Evolutionary conservation across 805 yeast genomes (phyloP).

Genomic region (Huiozyma naganishii): DNA sequence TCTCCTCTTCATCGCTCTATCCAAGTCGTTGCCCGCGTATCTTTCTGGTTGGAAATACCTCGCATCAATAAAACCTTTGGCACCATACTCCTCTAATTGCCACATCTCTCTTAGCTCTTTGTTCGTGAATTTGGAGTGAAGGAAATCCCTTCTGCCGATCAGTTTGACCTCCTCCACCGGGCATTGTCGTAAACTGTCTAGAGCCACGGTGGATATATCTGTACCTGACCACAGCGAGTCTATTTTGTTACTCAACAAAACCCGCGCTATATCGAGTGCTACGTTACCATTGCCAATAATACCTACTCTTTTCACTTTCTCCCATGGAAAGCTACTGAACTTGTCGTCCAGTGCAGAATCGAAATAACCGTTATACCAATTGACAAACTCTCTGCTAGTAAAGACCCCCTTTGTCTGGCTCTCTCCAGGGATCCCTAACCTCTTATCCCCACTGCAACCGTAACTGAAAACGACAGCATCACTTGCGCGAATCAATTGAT

Average conservation of each 20-base stretch:
- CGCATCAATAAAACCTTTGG: conserved; percentile 37
- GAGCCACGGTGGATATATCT: conserved; percentile 60
- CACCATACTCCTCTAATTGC: conserved; percentile 43
- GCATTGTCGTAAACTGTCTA: conserved; percentile 39
- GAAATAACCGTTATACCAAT: conserved; percentile 94
- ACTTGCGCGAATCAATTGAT: conserved; percentile 42
- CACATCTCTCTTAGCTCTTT: conserved; percentile 83
- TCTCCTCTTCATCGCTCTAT: conserved; percentile 54
- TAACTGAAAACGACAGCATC: conserved; percentile 72
- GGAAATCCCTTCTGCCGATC: conserved; percentile 77
- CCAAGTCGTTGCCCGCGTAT: conserved; percentile 21
- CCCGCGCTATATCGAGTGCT: conserved; percentile 80
- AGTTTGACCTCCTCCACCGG: conserved; percentile 55
- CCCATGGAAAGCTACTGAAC: conserved; percentile 45
- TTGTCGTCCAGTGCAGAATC: conserved; percentile 29
- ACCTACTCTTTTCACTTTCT: conserved; percentile 50
- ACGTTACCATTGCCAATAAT: conserved; percentile 97
- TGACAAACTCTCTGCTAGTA: conserved; percentile 78
- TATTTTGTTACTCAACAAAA: conserved; percentile 46
- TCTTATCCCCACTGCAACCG: conserved; percentile 60
- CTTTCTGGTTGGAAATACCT: conserved; percentile 22
- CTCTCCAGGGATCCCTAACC: conserved; percentile 48
- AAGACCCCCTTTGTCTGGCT: conserved; percentile 50
- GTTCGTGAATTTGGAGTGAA: conserved; percentile 82
- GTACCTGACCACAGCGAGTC: conserved; percentile 50